phyloP scores from a whole-genome alignment of 495 filamentous ascomycete species.

The Xylaria acuta region DNA sequence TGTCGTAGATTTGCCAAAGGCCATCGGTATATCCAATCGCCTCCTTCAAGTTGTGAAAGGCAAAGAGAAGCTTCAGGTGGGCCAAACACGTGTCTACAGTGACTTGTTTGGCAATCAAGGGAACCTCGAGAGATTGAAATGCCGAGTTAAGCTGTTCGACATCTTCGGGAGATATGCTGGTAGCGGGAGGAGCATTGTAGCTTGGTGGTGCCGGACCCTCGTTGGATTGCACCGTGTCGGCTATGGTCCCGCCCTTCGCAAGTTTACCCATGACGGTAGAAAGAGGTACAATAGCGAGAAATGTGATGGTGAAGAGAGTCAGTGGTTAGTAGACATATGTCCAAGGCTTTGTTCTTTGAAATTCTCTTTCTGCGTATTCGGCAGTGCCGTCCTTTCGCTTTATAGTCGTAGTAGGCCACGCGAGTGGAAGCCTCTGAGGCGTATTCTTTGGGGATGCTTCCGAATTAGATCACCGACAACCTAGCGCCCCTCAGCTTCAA shows the following conservation, averaged over 20 bases:
- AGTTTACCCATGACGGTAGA: not conserved
- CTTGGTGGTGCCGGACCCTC: slow-evolving; percentile 15
- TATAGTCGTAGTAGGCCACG: not conserved
- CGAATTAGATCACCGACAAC: slow-evolving; percentile 18
- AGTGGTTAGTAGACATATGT: not conserved
- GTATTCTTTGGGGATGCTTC: not conserved
- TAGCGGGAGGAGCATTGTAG: slow-evolving; percentile 5
- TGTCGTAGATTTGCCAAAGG: slow-evolving; percentile 68
- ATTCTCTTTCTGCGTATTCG: not conserved
- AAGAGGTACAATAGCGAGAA: not conserved
- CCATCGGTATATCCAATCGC: slow-evolving; percentile 67
- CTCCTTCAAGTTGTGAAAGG: slow-evolving; percentile 71
- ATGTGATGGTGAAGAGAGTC: not conserved
- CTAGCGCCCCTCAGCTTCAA: not conserved
- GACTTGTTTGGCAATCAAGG: slow-evolving; percentile 34
- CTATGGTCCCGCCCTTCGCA: not conserved
- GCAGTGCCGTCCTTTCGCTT: not conserved
- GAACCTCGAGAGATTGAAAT: slow-evolving; percentile 48
- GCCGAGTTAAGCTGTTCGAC: slow-evolving; percentile 47
- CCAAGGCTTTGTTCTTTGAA: not conserved
- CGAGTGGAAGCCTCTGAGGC: not conserved
- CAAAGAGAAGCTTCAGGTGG: slow-evolving; percentile 78
- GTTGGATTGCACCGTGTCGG: not conserved
- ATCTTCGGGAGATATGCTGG: slow-evolving; percentile 2
- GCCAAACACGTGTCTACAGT: slow-evolving; percentile 63